Evolutionary conservation across 345 rosid genomes (phyloP), one percentile per base, ranked within the genome.

Genomic region (Eucalyptus cloeziana): DNA sequence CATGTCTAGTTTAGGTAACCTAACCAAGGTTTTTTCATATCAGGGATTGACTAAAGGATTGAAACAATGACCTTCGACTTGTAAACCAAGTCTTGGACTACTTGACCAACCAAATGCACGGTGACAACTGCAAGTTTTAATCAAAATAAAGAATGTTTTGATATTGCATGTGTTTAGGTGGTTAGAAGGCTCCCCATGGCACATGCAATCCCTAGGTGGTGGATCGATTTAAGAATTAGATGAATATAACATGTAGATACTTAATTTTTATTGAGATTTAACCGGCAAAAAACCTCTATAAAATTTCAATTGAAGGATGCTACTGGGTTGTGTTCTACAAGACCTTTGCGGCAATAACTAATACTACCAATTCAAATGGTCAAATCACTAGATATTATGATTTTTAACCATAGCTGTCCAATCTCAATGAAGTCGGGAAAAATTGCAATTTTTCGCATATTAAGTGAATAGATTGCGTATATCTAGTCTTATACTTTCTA

Each of bases 371-470:
- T 0, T 69, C 13, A 40, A 33, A 33, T 2, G 4, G 13, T 33
- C 7, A 21, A 21, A 62, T 62, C 2, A 30, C 10, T 62, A 13
- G 0, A 13, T 30, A 7, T 6, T 13, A 2, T 0, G 5, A 15
- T 19, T 62, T 30, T 62, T 62, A 62, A 62, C 1, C 4, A 13
- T 62, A 30, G 33, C 9, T 15, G 9, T 30, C 10, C 17, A 14
- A 62, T 62, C 9, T 30, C 9, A 62, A 13, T 30, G 1, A 30
- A 62, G 5, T 62, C 1, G 0, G 37, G 0, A 30, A 1, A 62
- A 30, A 30, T 30, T 7, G 17, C 3, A 0, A 7, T 30, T 30
- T 62, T n/a, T 13, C 2, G 0, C 37, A 13, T 2, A 30, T 62
- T 62, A 62, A 13, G 71, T 62, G 17, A 62, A 12, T 13, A 30